These are phyloP conservation scores for Ophiostoma triangulosporum DNA, from an alignment of 2,329 filamentous ascomycete genomes.

Conservation along the genomic window DNA sequence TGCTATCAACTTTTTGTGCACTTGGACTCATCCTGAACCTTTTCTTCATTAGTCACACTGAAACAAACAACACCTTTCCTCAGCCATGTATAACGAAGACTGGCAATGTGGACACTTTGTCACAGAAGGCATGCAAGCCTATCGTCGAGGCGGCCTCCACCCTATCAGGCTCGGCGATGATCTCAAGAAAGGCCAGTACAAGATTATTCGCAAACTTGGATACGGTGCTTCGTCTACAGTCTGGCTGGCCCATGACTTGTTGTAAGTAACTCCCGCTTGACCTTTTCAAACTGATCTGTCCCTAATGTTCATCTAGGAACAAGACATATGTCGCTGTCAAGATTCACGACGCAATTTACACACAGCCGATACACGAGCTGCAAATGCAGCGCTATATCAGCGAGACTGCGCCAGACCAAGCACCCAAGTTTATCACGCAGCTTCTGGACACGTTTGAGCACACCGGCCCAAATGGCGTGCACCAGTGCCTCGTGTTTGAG, in stretches of 20 bases:
- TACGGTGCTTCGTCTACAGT: slow-evolving; percentile 18
- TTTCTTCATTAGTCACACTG: no score
- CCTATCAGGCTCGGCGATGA: slow-evolving; percentile 18
- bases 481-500: slow-evolving; percentile 8
- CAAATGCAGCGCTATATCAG: background rate
- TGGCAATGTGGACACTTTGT: no score
- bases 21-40: no score
- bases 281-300: no score
- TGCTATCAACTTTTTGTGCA: no score
- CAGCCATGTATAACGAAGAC: no score
- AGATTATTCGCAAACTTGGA: slow-evolving; percentile 20
- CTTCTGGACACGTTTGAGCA: background rate
- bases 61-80: no score
- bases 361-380: background rate
- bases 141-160: slow-evolving; percentile 18
- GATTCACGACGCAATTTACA: background rate
- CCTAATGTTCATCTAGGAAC: no score
- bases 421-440: background rate
- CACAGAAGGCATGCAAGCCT: background rate
- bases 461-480: slow-evolving; percentile 3
- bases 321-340: background rate
- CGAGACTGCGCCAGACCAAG: background rate
- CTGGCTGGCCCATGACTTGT: slow-evolving; percentile 19
- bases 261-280: background rate
- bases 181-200: slow-evolving; percentile 18